Evolutionary conservation across 805 yeast genomes (phyloP).

Genomic region (Torulaspora delbrueckii): DNA sequence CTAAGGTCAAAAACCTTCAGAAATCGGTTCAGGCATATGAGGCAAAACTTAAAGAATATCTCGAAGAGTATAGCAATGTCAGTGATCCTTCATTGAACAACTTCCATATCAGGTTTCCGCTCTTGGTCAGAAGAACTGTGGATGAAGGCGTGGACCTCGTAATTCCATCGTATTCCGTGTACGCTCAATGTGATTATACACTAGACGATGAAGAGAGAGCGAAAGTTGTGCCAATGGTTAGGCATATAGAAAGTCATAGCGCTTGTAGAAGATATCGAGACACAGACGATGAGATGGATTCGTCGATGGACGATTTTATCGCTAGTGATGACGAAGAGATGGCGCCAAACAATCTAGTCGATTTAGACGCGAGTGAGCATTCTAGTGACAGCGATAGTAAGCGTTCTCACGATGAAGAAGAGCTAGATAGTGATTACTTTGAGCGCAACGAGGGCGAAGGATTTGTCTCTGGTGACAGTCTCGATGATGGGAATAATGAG

Average conservation of each 20-base stretch:
- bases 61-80: background rate
- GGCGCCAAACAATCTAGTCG: slow-evolving; percentile 1
- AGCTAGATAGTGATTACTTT: slow-evolving; percentile 28
- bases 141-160: background rate
- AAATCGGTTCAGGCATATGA: background rate
- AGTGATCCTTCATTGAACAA: background rate
- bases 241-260: background rate
- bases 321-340: slow-evolving; percentile 10
- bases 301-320: slow-evolving; percentile 14
- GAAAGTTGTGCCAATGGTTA: background rate
- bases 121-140: background rate
- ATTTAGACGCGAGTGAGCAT: slow-evolving; percentile 11
- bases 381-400: background rate
- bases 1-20: background rate
- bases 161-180: background rate
- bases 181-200: background rate
- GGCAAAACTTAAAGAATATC: background rate
- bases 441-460: slow-evolving; percentile 31
- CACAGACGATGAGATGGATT: slow-evolving; percentile 12
- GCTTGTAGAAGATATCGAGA: slow-evolving; percentile 10
- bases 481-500: slow-evolving; percentile 20
- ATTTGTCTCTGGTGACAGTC: slow-evolving; percentile 33
- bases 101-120: background rate
- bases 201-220: background rate
- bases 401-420: slow-evolving; percentile 9